Percentiles rank a stretch among this genome's conserved stretches.
These are phyloP conservation scores for Smittium mucronatum DNA, from an alignment of 371 early-diverging fungal genomes.

Conservation along the genomic window DNA sequence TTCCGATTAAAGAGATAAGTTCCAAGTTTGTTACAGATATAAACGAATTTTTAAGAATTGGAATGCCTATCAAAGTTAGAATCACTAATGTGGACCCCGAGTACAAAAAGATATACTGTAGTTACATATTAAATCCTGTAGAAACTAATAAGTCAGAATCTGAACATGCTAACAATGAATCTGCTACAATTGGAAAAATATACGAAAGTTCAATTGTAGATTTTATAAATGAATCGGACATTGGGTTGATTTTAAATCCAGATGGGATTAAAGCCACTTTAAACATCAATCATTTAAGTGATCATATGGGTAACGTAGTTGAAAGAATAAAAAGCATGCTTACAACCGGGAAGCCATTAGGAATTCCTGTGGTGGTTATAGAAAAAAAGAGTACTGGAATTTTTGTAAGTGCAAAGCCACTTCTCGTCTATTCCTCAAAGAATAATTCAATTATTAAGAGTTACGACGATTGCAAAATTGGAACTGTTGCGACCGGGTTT, in stretches of 20 bases:
- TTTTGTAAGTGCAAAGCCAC: conserved; percentile 41
- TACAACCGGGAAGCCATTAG: conserved; percentile 33
- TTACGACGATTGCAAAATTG: conserved; percentile 23
- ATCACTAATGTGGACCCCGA: conserved; percentile 8
- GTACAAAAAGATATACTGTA: not conserved
- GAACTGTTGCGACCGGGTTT: conserved; percentile 43
- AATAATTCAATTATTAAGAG: conserved; percentile 24
- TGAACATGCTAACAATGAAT: not conserved
- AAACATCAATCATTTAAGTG: conserved; percentile 44
- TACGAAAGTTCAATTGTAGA: not conserved
- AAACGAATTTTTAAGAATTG: conserved; percentile 23
- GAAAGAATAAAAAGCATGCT: conserved; percentile 34
- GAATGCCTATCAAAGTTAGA: conserved; percentile 8
- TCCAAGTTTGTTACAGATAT: conserved; percentile 9
- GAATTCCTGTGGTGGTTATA: conserved; percentile 40
- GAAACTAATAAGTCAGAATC: not conserved
- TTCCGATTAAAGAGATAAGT: conserved; percentile 37
- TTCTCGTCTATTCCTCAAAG: conserved; percentile 40
- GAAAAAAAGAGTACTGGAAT: conserved; percentile 23
- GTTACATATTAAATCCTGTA: not conserved
- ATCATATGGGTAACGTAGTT: conserved; percentile 38
- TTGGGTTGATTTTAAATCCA: conserved; percentile 40
- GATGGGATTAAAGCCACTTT: conserved; percentile 40
- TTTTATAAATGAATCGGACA: conserved; percentile 15
- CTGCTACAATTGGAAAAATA: not conserved